A percentile compares a stretch with the other conserved stretches of the same genome.
These are phyloP conservation scores for Calcarisporium arbuscula DNA, from an alignment of 2,329 filamentous ascomycete genomes.

Conservation along the genomic window DNA sequence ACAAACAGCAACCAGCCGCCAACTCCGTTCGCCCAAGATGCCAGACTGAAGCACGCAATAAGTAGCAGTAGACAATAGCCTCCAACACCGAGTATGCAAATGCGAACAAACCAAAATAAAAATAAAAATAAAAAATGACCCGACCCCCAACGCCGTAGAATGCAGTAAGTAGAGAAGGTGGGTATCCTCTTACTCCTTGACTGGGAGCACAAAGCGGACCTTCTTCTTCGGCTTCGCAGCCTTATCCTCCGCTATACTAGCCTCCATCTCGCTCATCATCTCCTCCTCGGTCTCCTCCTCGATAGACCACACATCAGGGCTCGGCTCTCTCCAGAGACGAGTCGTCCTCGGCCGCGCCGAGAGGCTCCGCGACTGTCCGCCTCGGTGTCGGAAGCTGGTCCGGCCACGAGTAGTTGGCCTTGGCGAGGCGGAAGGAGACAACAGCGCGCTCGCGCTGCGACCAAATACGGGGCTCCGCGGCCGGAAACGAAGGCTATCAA, in stretches of 20 bases:
- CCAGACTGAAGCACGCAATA: too few relatives aligned
- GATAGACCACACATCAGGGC: slow-evolving; percentile 54
- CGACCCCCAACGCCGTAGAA: slow-evolving; percentile 14
- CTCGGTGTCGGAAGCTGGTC: slow-evolving; percentile 21
- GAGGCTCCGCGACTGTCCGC: slow-evolving; percentile 19
- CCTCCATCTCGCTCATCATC: slow-evolving; percentile 37
- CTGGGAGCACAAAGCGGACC: slow-evolving; percentile 49
- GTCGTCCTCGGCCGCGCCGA: slow-evolving; percentile 30
- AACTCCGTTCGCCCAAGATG: too few relatives aligned
- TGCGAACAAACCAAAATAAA: slow-evolving; percentile 5
- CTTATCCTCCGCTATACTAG: slow-evolving; percentile 25
- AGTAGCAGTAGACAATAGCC: too few relatives aligned
- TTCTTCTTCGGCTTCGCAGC: slow-evolving; percentile 47
- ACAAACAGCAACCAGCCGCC: too few relatives aligned
- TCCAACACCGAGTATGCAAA: too few relatives aligned
- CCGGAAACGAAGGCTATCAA: slow-evolving; percentile 25
- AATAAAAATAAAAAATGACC: slow-evolving; percentile 6
- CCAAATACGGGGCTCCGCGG: slow-evolving; percentile 26
- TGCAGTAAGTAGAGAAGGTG: slow-evolving; percentile 11
- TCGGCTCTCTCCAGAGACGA: slow-evolving; percentile 49
- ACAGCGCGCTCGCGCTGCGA: slow-evolving; percentile 21
- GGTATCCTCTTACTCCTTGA: slow-evolving; percentile 23
- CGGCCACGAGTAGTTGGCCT: slow-evolving; percentile 15
- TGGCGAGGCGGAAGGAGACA: slow-evolving; percentile 14
- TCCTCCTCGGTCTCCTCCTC: slow-evolving; percentile 54